Evolutionary conservation across 768 basidiomycete species (phyloP), one percentile per base, ranked within the genome.

Genomic region (Mycena galericulata): DNA sequence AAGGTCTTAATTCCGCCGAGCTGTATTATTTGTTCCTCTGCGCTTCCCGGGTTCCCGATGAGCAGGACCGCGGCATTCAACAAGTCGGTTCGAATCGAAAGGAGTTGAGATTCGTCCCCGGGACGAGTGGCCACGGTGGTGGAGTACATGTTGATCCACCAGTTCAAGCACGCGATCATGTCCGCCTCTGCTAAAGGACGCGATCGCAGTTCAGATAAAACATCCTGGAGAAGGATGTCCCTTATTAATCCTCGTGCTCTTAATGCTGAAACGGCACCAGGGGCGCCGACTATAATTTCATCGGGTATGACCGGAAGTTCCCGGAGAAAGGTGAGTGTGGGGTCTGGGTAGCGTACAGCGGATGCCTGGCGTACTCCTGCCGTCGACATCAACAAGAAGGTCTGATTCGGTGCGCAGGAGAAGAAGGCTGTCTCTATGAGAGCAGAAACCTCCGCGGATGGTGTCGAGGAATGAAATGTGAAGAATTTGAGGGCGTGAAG

Each of bases 401-500:
- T 79, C 3, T 80, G 76, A 17, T 79, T 80, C 1, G 78, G 71
- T 12, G 85, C 83, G 68, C 91, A 93, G 0, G 82, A 78, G 77
- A 96, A 98, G 80, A 98, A 98, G 1, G 92, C 90, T 1, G 84
- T 79, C 76, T 95, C 92, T 64, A 97, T 86, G 18, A 88, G 78
- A 12, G 79, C 80, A 0, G 94, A 90, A 32, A 98, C 93, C 51
- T 93, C 88, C 2, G 88, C 76, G 0, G 93, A 95, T 1, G 97
- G 97, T 0, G 97, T 97, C 0, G 97, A 97, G 3, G 86, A 81
- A 70, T 90, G 88, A 79, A 95, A 98, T 2, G 94, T 92, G 83
- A 98, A 98, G 81, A 98, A 98, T 66, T 88, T 89, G 57, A 98
- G 83, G 7, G 91, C 87, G 72, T 98, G 97, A 20, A 95, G 79